Percentiles rank a stretch among this genome's conserved stretches.
Evolutionary conservation across 441 rosid genomes (phyloP).

Genomic region (Pelargonium exstipulatum): DNA sequence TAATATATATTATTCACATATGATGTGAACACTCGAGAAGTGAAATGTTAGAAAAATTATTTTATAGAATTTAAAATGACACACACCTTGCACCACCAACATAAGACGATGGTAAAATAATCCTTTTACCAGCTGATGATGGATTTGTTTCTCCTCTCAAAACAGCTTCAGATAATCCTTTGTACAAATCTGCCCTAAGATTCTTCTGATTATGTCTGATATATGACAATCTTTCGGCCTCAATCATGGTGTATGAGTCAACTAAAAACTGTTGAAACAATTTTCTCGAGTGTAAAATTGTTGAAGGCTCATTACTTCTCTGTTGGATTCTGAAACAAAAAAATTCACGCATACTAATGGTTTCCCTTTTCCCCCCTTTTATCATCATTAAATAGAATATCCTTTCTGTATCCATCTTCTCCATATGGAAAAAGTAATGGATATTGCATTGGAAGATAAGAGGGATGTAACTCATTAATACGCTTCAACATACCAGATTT

Average conservation of each 20-base stretch:
- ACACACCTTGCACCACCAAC: too few species aligned
- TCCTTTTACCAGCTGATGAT: background rate
- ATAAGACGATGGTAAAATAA: background rate
- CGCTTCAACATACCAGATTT: background rate
- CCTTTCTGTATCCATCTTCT: constrained; percentile 3
- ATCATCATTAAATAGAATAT: background rate
- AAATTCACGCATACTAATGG: background rate
- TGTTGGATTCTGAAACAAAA: background rate
- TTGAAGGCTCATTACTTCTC: background rate
- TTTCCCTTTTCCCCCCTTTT: background rate
- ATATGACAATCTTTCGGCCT: background rate
- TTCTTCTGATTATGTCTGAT: background rate
- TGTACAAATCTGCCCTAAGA: background rate
- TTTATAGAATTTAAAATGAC: too few species aligned
- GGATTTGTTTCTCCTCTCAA: constrained; percentile 5
- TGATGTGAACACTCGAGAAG: too few species aligned
- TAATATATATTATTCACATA: too few species aligned
- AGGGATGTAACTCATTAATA: background rate
- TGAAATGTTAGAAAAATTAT: too few species aligned
- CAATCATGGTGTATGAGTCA: constrained; percentile 5
- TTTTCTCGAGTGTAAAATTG: background rate
- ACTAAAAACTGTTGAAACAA: constrained; percentile 1
- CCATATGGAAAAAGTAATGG: constrained; percentile 15
- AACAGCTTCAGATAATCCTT: constrained; percentile 2
- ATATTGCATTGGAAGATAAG: constrained; percentile 13